A percentile compares a stretch with the other conserved stretches of the same genome.
phyloP scores from a whole-genome alignment of 73 alveolate species.

The Paramecium caudatum region DNA sequence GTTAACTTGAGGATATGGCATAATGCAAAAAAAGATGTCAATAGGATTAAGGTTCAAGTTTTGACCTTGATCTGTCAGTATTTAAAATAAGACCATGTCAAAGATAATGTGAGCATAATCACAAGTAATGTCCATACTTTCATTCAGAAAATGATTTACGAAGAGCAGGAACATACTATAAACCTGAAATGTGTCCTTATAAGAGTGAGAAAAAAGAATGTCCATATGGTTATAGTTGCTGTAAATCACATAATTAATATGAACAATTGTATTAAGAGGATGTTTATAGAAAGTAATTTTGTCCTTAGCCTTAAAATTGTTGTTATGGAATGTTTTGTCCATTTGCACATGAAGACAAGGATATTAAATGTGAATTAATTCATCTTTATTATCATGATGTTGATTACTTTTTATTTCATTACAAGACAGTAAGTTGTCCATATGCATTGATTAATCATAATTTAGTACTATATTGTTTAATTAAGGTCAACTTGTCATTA shows the following conservation, averaged over 20 bases:
- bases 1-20: not conserved
- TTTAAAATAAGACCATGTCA: conserved; percentile 86
- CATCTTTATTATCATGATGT: conserved; percentile 82
- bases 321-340: conserved; percentile 90
- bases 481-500: conserved; percentile 85
- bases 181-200: conserved; percentile 82
- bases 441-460: conserved; percentile 89
- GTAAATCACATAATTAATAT: conserved; percentile 88
- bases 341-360: conserved; percentile 91
- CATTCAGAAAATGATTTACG: conserved; percentile 83
- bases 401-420: conserved; percentile 89
- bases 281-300: conserved; percentile 87
- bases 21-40: conserved; percentile 15
- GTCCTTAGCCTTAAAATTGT: conserved; percentile 86
- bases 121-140: conserved; percentile 84
- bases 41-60: conserved; percentile 21
- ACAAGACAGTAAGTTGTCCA: conserved; percentile 98
- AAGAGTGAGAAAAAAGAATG: conserved; percentile 81
- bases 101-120: conserved; percentile 80
- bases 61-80: conserved; percentile 78
- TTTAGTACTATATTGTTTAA: conserved; percentile 77
- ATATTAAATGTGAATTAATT: conserved; percentile 83
- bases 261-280: conserved; percentile 88
- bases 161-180: conserved; percentile 77
- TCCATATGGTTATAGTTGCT: conserved; percentile 84